Base-by-base conservation (phyloP, 202 grass and related monocot genomes). In the Schoenoplectus triqueter region DNA sequence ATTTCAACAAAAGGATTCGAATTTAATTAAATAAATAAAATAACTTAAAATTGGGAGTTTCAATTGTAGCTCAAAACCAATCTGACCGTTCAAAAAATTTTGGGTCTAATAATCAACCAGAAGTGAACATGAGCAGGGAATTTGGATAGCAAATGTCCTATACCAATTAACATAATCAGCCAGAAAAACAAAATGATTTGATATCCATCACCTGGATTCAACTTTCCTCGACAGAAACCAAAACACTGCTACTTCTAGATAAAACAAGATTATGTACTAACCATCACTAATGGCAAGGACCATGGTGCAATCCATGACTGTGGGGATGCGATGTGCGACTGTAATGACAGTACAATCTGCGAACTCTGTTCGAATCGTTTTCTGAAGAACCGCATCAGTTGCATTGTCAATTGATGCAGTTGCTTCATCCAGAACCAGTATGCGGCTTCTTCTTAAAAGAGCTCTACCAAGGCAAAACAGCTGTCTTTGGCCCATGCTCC, bases 401-500 rank as follows among this genome's bases (percentile, higher is more conserved):
- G 93, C 78, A 73, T 99, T 99, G 79, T 99, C 96, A 44, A 99
- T 92, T 18, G 96, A 99, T 15, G 91, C 90, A 5, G 96, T 95
- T n/a, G 96, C 93, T 84, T 95, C 96, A 39, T 99, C 96, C 1
- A 99, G 90, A 50, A 98, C 93, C 82, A 98, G 78, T 73, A 98
- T 91, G 10, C 79, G 87, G 0, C 91, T 91, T 84, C 87, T 90
- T 81, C 91, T 94, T 69, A 95, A 64, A 84, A 98, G 88, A 48
- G 87, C 80, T 15, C 96, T 93, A 2, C 93, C 96, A 64, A 98
- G 89, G 82, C 96, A 98, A 47, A 95, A 95, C 62, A 98, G 78
- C 47, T 98, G 96, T 45, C 96, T 92, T 89, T 98, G 93, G n/a
- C 96, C 96, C 96, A 98, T 98, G 88, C 96, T 98, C 96, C 96